These are phyloP conservation scores for Solanum paucissectum DNA, from an alignment of 257 asterid genomes.

Conservation along the genomic window DNA sequence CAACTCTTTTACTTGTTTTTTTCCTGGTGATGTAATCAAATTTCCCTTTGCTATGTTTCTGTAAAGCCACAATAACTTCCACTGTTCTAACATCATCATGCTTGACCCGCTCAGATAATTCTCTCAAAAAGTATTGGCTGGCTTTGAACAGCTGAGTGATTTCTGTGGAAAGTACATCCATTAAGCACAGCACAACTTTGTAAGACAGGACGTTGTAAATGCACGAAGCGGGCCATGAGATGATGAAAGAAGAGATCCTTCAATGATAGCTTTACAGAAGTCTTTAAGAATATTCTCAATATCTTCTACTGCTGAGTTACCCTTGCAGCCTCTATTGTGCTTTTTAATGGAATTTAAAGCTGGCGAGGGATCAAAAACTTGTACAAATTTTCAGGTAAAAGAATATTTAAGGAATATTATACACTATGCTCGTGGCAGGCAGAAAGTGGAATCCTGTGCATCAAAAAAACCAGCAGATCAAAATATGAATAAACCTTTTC, in stretches of 20 bases:
- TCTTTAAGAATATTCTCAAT: conserved; percentile 42
- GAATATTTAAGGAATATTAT: conserved; percentile 55
- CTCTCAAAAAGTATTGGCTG: conserved; percentile 52
- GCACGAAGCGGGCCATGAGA: conserved; percentile 71
- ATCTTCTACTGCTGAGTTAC: conserved; percentile 57
- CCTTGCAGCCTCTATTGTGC: conserved; percentile 59
- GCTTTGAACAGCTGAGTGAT: conserved; percentile 82
- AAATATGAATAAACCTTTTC: background rate
- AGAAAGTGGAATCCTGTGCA: conserved; percentile 74
- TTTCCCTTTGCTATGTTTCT: conserved; percentile 77
- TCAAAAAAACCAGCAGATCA: conserved; percentile 6
- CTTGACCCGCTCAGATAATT: conserved; percentile 58
- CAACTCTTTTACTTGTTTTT: conserved; percentile 56
- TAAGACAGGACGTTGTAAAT: conserved; percentile 41
- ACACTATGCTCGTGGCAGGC: conserved; percentile 82
- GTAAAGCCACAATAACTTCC: conserved; percentile 76
- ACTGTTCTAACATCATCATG: conserved; percentile 61
- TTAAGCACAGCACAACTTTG: conserved; percentile 69
- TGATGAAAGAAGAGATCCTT: conserved; percentile 69
- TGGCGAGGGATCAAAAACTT: conserved; percentile 38
- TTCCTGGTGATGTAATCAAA: conserved; percentile 69
- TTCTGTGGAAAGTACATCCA: conserved; percentile 70
- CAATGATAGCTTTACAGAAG: conserved; percentile 63
- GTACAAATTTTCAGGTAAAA: conserved; percentile 44
- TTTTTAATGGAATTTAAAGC: conserved; percentile 42